These are phyloP conservation scores for Ophiognomonia clavigignenti-juglandacearum DNA, from an alignment of 2,329 filamentous ascomycete species.

Conservation along the genomic window DNA sequence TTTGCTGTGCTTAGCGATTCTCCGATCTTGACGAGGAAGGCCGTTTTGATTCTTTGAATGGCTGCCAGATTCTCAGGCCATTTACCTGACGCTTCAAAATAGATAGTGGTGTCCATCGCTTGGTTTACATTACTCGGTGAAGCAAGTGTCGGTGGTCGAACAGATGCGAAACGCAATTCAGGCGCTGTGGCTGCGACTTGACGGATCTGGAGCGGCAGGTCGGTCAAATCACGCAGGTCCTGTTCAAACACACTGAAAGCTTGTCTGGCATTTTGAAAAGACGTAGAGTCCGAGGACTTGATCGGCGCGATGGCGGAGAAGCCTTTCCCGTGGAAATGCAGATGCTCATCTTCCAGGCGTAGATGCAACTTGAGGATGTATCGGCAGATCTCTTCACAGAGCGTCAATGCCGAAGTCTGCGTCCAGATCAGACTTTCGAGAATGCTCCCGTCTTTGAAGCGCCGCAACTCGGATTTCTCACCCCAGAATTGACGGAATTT, in stretches of 20 bases:
- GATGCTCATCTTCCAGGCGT: slow-evolving; percentile 48
- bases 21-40: slow-evolving; percentile 75
- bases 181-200: slow-evolving; percentile 71
- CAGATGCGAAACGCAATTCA: slow-evolving; percentile 68
- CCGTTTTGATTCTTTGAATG: slow-evolving; percentile 90
- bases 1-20: slow-evolving; percentile 62
- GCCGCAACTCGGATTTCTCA: slow-evolving; percentile 82
- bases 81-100: slow-evolving; percentile 87
- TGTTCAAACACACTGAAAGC: slow-evolving; percentile 70
- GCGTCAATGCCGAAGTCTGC: slow-evolving; percentile 54
- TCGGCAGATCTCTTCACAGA: slow-evolving; percentile 74
- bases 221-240: slow-evolving; percentile 71
- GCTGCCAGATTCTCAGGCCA: slow-evolving; percentile 92
- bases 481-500: slow-evolving; percentile 92
- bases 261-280: slow-evolving; percentile 65
- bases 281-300: slow-evolving; percentile 42
- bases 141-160: slow-evolving; percentile 45
- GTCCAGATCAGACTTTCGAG: slow-evolving; percentile 88
- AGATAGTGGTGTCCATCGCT: slow-evolving; percentile 75
- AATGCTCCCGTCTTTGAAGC: slow-evolving; percentile 94
- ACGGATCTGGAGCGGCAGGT: slow-evolving; percentile 80
- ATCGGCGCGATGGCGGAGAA: slow-evolving; percentile 45
- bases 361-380: slow-evolving; percentile 70
- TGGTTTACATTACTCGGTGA: slow-evolving; percentile 38
- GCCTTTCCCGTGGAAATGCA: slow-evolving; percentile 46